Conservation (phyloP, 1,139 yeast genomes). For the Suhomyces coccinellae region DNA sequence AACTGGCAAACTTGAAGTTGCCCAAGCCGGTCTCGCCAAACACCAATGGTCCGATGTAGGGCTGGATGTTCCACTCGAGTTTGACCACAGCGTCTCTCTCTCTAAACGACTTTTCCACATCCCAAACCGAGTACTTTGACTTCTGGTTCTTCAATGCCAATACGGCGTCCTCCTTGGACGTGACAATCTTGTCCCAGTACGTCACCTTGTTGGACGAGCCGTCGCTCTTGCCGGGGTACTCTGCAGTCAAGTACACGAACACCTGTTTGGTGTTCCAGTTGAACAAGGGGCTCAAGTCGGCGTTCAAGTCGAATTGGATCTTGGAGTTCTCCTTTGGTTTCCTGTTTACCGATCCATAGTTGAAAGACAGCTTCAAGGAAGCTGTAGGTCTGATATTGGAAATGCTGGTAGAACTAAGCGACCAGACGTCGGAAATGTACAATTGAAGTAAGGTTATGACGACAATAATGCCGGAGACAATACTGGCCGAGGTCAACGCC, state of each 20-base stretch:
- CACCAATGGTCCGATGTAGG: constrained; percentile 77
- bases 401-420: constrained; percentile 40
- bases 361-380: constrained; percentile 61
- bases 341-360: constrained; percentile 69
- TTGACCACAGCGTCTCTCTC: constrained; percentile 68
- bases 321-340: constrained; percentile 80
- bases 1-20: constrained; percentile 31
- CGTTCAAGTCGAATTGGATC: constrained; percentile 68
- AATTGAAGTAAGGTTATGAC: constrained; percentile 53
- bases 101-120: constrained; percentile 65
- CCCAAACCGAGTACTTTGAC: constrained; percentile 88
- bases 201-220: constrained; percentile 66
- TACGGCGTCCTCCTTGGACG: constrained; percentile 56
- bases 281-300: constrained; percentile 68
- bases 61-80: constrained; percentile 92
- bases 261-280: constrained; percentile 98
- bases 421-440: constrained; percentile 44
- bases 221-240: constrained; percentile 65
- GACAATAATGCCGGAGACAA: constrained; percentile 48
- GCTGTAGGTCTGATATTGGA: constrained; percentile 43
- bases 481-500: constrained; percentile 53
- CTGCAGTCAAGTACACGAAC: constrained; percentile 86
- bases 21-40: constrained; percentile 57
- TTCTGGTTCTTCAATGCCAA: constrained; percentile 53
- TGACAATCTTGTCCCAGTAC: constrained; percentile 87